A percentile compares a stretch with the other conserved stretches of the same genome.
Evolutionary conservation across 352 stramenopile genomes (phyloP).

Genomic region (Globisporangium cylindrosporum): DNA sequence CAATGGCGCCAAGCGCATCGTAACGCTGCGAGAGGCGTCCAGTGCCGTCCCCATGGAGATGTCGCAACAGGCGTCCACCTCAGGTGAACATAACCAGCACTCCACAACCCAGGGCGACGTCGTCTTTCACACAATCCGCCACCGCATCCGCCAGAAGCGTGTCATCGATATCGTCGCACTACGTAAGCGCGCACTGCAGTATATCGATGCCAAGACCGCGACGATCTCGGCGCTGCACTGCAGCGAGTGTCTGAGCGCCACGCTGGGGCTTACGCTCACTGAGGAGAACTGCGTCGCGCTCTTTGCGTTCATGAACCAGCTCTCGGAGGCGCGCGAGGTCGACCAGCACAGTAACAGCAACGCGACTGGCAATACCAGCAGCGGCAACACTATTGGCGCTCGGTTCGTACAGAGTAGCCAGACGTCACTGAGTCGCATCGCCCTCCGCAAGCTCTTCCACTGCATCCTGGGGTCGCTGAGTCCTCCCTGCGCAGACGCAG

Average conservation of each 20-base stretch:
- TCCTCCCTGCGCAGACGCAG: conserved; percentile 28
- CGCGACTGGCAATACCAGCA: conserved; percentile 1
- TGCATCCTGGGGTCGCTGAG: conserved; percentile 43
- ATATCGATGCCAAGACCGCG: conserved; percentile 52
- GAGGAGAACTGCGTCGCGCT: conserved; percentile 46
- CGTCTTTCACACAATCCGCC: conserved; percentile 42
- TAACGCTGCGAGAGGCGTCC: conserved; percentile 61
- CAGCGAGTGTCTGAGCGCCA: too few species aligned
- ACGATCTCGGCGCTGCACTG: conserved; percentile 42
- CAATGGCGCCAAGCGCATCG: conserved; percentile 31
- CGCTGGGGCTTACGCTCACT: too few species aligned
- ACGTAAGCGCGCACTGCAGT: conserved; percentile 41
- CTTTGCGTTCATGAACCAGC: conserved; percentile 42
- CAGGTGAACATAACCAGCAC: background rate
- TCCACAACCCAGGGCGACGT: conserved; percentile 30
- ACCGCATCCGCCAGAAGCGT: conserved; percentile 41
- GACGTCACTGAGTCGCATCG: conserved; percentile 22
- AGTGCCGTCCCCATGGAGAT: conserved; percentile 27
- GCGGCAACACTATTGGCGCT: conserved; percentile 21
- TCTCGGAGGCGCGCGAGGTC: conserved; percentile 17
- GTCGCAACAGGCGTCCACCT: conserved; percentile 1
- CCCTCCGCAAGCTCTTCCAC: conserved; percentile 37
- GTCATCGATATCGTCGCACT: conserved; percentile 48
- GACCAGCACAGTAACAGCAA: background rate
- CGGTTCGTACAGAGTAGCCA: conserved; percentile 40